A percentile compares a stretch with the other conserved stretches of the same genome.
These are phyloP conservation scores for Zoysia pacifica DNA, from an alignment of 176 grass and related monocot species.

Conservation along the genomic window DNA sequence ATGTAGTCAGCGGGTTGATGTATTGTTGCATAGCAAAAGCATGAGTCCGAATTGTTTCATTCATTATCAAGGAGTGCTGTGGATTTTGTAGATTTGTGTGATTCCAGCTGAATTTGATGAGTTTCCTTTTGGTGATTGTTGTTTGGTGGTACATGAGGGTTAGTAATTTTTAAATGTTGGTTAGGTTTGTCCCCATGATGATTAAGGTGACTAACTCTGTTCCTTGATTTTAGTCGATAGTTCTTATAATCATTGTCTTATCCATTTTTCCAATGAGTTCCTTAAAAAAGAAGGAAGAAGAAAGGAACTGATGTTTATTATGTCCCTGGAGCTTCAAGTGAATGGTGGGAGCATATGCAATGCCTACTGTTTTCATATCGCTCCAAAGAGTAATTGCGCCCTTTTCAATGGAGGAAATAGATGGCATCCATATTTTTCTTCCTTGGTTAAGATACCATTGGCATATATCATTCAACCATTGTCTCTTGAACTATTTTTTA, in stretches of 20 bases:
- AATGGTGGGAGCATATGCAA: constrained; percentile 31
- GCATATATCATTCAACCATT: constrained; percentile 18
- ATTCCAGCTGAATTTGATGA: too few relatives aligned
- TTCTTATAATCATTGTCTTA: not conserved
- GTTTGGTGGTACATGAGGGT: too few relatives aligned
- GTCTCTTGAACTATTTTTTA: too few relatives aligned
- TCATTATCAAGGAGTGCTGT: not conserved
- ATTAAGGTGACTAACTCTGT: too few relatives aligned
- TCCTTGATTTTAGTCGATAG: too few relatives aligned
- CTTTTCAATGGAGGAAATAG: constrained; percentile 22
- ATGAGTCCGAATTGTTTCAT: not conserved
- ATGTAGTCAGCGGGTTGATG: not conserved
- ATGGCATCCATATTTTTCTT: constrained; percentile 27
- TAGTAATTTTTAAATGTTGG: too few relatives aligned
- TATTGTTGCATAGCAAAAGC: not conserved
- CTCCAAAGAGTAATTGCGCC: constrained; percentile 42
- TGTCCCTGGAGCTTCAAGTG: constrained; percentile 54
- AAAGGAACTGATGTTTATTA: not conserved
- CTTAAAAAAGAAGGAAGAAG: not conserved
- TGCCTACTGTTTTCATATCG: not conserved
- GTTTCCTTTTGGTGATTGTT: too few relatives aligned
- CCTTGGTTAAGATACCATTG: constrained; percentile 31
- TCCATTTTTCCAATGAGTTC: not conserved
- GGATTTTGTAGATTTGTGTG: not conserved
- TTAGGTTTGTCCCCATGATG: too few relatives aligned